Base-by-base conservation (phyloP, 805 yeast species). In the Ogataea angusta region DNA sequence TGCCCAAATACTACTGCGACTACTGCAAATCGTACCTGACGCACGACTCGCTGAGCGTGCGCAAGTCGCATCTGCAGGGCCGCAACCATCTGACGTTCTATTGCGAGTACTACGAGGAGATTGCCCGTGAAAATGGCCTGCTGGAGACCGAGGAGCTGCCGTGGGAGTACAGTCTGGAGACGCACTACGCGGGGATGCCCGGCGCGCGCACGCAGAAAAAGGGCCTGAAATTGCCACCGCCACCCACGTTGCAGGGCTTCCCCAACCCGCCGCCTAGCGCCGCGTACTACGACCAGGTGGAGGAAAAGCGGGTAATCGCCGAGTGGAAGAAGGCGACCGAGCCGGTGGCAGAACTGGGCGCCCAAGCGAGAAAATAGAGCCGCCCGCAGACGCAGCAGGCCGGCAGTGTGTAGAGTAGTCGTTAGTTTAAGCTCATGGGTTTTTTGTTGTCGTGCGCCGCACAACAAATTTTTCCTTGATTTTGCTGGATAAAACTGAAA, bases 31-130 rank as follows among this genome's bases (percentile, higher is more conserved):
- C 88, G 14, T 82, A 83, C 53, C 66, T 89, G 43, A 88, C 96
- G 1, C 96, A 88, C 59, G 95, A 87, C 62, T 83, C 93, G n/a
- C 68, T 78, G 52, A 83, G 93, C 64, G 96, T 88, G 40, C 66
- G 95, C 16, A 82, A 83, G 54, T 80, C 88, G 30, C 96, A 88
- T 62, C 60, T 85, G 30, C 67, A 73, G 28, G 96, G 96, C 8
- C 78, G 76, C 52, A 82, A 85, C 60, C 96, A 88, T 61, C 68
- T 85, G 30, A 72, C 75, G 45, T 70, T 75, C 39, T 85, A 83
- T 36, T 79, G 88, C 44, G 84, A 82, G 42, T 87, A 85, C 66
- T 88, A 85, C 57, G 85, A 84, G 51, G 64, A 69, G 26, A 46
- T 51, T 5, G 41, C 53, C 53, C 47, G 57, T 52, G 42, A 53